Evolutionary conservation across 306 rosid genomes (phyloP), one percentile per base, ranked within the genome.

Genomic region (Cucumis hystrix): DNA sequence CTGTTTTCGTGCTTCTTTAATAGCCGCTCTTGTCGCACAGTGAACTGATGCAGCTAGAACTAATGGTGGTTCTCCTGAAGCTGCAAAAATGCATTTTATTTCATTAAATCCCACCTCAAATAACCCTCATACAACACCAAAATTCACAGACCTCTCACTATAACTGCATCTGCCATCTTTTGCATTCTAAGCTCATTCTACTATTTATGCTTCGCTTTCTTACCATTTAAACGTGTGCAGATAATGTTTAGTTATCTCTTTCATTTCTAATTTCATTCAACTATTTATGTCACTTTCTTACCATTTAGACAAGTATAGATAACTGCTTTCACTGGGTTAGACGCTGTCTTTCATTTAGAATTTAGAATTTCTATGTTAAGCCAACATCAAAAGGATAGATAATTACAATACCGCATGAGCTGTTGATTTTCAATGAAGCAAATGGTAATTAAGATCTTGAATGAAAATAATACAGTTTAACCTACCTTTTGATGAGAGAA

Each of bases 1-100:
- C 84, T 94, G 97, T 78, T 87, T 87, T 60, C 96, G 85, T 13
- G 97, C 92, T 63, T 85, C 98, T 83, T 73, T 83, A 45, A 87
- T 80, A 18, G 98, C 97, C 37, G 92, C 93, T 81, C 95, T 87
- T 8, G 93, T 79, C 14, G 98, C 98, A 57, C 96, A 87, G 71
- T 94, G 98, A 82, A 94, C 87, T 0, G 98, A 94, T 77, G 86
- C 91, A 6, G 96, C 97, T 37, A 91, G 81, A 78, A 91, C 85
- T 28, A 94, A 72, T 6, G 98, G 98, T 0, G 98, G 98, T 80
- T 94, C 98, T 0, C 98, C 98, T 52, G 98, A 94, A 84, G 97
- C 98, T 94, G 87, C 87, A 83, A 12, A 56, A 82, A 82, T 45
- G 62, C 39, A 20, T 54, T 18, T 66, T 23, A 30, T 59, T 52